Conservation (phyloP, 495 filamentous ascomycete genomes). For the Coniosporium apollinis region DNA sequence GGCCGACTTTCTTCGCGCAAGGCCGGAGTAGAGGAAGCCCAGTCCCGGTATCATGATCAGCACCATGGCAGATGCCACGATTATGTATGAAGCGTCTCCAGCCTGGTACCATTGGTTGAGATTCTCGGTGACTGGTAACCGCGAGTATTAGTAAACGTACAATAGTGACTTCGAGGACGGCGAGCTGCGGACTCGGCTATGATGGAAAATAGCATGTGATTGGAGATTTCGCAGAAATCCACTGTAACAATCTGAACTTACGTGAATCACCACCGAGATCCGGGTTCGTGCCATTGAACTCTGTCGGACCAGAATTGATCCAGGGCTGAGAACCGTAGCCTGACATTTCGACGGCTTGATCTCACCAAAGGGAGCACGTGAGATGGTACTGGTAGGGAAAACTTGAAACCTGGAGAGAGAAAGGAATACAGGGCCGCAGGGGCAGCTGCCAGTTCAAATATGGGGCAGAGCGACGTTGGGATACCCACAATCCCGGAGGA, state of each 20-base stretch:
- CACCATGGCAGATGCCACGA: conserved; percentile 86
- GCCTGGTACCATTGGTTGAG: conserved; percentile 74
- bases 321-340: no score
- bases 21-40: conserved; percentile 51
- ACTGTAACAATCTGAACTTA: conserved; percentile 30
- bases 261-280: conserved; percentile 63
- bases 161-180: not conserved
- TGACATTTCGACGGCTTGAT: no score
- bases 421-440: no score
- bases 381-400: no score
- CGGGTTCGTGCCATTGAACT: conserved; percentile 60
- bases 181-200: not conserved
- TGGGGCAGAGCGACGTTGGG: no score
- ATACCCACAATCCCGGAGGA: no score
- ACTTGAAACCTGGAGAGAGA: no score
- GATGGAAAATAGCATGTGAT: conserved; percentile 1
- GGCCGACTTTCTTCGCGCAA: conserved; percentile 46
- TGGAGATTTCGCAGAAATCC: not conserved
- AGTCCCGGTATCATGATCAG: conserved; percentile 73
- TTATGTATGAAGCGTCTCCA: conserved; percentile 74
- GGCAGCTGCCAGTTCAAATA: no score
- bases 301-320: no score
- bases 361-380: no score
- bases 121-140: conserved; percentile 44
- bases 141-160: not conserved